These are phyloP conservation scores for Abelmoschus esculentus DNA, from an alignment of 345 rosid genomes.

Conservation along the genomic window DNA sequence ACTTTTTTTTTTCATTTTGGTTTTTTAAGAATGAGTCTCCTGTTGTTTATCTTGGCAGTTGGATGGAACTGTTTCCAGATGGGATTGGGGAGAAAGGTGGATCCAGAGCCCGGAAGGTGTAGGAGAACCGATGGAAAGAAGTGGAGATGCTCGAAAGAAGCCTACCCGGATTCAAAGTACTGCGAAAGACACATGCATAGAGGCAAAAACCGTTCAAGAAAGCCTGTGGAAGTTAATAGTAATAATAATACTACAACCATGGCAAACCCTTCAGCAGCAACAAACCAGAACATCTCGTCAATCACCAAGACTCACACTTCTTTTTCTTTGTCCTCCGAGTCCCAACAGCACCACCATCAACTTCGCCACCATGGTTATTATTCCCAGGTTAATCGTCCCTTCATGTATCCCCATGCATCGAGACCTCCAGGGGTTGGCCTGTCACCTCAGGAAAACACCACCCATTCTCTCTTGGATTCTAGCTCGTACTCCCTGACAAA, in stretches of 20 bases:
- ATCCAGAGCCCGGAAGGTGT: conserved; percentile 83
- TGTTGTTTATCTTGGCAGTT: conserved; percentile 1
- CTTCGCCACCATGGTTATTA: conserved; percentile 7
- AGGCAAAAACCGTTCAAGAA: conserved; percentile 96
- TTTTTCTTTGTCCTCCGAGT: conserved; percentile 23
- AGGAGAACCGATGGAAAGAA: conserved; percentile 86
- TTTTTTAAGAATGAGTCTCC: neutral
- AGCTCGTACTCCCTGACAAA: conserved; percentile 26
- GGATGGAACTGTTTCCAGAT: conserved; percentile 15
- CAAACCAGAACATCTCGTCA: conserved; percentile 16
- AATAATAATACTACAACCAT: conserved; percentile 2
- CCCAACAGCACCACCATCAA: conserved; percentile 14
- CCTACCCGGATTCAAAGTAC: conserved; percentile 73
- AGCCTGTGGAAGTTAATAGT: conserved; percentile 55
- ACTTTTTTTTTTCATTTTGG: no score
- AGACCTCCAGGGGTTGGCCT: conserved; percentile 26
- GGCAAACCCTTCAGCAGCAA: conserved; percentile 18
- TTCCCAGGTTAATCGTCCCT: conserved; percentile 21
- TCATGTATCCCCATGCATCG: conserved; percentile 27
- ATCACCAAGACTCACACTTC: conserved; percentile 26
- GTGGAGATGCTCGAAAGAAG: conserved; percentile 92
- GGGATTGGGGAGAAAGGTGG: conserved; percentile 53
- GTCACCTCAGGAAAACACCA: conserved; percentile 28
- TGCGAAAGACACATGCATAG: conserved; percentile 97
- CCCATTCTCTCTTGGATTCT: conserved; percentile 40